Conservation (phyloP, 805 yeast genomes). For the Cyberlindnera euphorbiiphila region DNA sequence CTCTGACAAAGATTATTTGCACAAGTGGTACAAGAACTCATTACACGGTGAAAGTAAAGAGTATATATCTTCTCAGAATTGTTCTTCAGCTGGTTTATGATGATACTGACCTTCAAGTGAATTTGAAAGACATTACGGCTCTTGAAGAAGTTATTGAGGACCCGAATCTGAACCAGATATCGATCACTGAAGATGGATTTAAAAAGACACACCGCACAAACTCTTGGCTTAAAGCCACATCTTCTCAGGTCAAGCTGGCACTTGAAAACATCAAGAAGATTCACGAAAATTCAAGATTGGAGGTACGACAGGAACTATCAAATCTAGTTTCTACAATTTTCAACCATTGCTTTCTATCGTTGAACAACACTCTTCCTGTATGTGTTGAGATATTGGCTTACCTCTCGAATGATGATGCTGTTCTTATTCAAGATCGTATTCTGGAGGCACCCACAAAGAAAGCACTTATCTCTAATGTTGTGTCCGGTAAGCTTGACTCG, state of each 20-base stretch:
- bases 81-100: conserved; percentile 37
- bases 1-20: conserved; percentile 36
- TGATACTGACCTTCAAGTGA: conserved; percentile 36
- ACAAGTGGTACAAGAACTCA: conserved; percentile 33
- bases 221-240: conserved; percentile 53
- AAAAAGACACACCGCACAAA: conserved; percentile 39
- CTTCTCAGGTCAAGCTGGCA: conserved; percentile 46
- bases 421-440: conserved; percentile 8
- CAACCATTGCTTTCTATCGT: conserved; percentile 31
- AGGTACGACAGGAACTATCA: conserved; percentile 33
- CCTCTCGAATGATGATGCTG: conserved; percentile 20
- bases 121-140: conserved; percentile 21
- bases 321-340: conserved; percentile 31
- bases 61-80: conserved; percentile 30
- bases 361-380: conserved; percentile 35
- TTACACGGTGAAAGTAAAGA: conserved; percentile 32
- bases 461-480: conserved; percentile 12
- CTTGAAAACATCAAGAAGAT: conserved; percentile 28
- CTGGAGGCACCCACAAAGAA: conserved; percentile 12
- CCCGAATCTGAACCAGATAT: conserved; percentile 17
- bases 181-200: conserved; percentile 18
- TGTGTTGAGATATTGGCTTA: conserved; percentile 33
- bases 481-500: conserved; percentile 17
- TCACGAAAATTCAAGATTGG: conserved; percentile 28
- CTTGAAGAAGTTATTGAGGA: conserved; percentile 17